Evolutionary conservation across 345 rosid genomes (phyloP).

Genomic region (Toxicodendron radicans): DNA sequence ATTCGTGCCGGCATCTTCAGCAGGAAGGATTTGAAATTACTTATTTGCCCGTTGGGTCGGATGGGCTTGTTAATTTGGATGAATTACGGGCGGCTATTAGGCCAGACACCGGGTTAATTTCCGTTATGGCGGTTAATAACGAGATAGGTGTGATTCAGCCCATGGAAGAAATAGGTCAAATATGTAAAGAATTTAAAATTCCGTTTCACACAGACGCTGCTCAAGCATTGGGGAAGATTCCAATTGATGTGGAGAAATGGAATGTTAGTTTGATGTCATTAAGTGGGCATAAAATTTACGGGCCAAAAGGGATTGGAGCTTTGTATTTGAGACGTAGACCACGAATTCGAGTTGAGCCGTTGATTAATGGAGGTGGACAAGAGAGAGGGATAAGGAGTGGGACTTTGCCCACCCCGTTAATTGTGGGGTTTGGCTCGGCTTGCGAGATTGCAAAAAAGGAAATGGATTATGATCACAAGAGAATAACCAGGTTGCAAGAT

Average conservation of each 20-base stretch:
- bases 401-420: conserved; percentile 79
- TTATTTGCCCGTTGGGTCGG: conserved; percentile 68
- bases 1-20: conserved; percentile 92
- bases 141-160: conserved; percentile 97
- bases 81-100: conserved; percentile 59
- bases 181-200: conserved; percentile 76
- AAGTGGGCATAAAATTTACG: conserved; percentile 92
- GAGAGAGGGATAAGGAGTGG: conserved; percentile 98
- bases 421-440: conserved; percentile 88
- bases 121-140: conserved; percentile 94
- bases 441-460: conserved; percentile 86
- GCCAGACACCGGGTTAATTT: conserved; percentile 81
- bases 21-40: conserved; percentile 97
- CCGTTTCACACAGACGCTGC: conserved; percentile 95
- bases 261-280: conserved; percentile 88
- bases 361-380: conserved; percentile 98
- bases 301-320: conserved; percentile 95
- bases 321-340: conserved; percentile 84
- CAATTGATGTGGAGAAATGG: conserved; percentile 85
- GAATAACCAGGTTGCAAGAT: conserved; percentile 61
- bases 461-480: conserved; percentile 82
- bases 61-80: conserved; percentile 77
- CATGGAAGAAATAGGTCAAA: conserved; percentile 80
- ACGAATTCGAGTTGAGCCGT: conserved; percentile 78
- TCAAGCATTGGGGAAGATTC: conserved; percentile 94